Evolutionary conservation across 2,329 filamentous ascomycete species (phyloP).

Genomic region (Ilyonectria mors-panacis): DNA sequence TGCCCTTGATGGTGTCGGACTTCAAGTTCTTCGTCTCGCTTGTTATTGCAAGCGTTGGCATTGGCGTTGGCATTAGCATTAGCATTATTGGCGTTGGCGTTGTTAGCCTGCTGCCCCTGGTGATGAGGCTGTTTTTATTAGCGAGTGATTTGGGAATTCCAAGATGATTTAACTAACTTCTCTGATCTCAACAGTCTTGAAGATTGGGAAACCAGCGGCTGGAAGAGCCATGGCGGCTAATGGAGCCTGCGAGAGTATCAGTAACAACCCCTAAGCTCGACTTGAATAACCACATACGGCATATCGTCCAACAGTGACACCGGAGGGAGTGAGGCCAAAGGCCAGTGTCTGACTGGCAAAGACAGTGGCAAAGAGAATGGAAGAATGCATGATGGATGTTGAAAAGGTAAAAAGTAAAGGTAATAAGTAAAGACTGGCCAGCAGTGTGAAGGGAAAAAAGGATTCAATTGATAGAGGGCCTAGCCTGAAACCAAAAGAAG

Average conservation of each 20-base stretch:
- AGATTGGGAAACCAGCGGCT: constrained; percentile 1
- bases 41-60: constrained; percentile 1
- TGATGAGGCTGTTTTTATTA: constrained; percentile 21
- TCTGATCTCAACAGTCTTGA: constrained; percentile 3
- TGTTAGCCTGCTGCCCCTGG: constrained; percentile 8
- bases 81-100: not conserved
- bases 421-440: constrained; percentile 20
- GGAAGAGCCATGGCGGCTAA: constrained; percentile 20
- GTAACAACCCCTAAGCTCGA: not conserved
- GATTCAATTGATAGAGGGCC: not conserved
- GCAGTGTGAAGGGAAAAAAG: constrained; percentile 10
- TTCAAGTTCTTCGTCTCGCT: constrained; percentile 10
- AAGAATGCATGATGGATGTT: constrained; percentile 15
- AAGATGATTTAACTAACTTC: not conserved
- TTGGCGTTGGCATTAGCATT: not conserved
- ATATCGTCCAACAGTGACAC: constrained; percentile 4
- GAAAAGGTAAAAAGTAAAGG: not conserved
- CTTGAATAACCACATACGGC: not conserved
- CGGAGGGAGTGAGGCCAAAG: constrained; percentile 1
- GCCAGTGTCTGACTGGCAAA: not conserved
- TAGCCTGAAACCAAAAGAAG: not conserved
- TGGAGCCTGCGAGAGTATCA: constrained; percentile 4
- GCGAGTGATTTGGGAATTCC: not conserved
- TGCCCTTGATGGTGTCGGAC: constrained; percentile 2
- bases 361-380: not conserved